Evolutionary conservation across 2,329 filamentous ascomycete genomes (phyloP).

Genomic region (Diaporthe aspalathi): DNA sequence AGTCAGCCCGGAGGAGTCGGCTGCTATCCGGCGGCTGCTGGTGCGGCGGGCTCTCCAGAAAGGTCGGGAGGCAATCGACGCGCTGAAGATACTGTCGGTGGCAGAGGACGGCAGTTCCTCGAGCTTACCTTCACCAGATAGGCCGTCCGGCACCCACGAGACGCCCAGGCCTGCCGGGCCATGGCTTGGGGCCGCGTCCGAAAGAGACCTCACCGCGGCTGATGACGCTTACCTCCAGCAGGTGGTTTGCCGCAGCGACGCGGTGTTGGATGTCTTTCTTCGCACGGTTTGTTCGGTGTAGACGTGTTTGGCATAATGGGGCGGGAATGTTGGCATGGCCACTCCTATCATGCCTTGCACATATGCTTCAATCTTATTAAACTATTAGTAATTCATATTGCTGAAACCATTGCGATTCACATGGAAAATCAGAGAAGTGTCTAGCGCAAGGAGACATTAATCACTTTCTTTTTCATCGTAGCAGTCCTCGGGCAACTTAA

Average conservation of each 20-base stretch:
- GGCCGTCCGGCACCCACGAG: no score
- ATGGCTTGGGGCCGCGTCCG: background rate
- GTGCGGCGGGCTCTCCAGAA: slow-evolving; percentile 12
- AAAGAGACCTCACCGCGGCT: background rate
- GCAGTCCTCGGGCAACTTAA: no score
- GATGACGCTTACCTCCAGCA: background rate
- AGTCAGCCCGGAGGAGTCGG: slow-evolving; percentile 1
- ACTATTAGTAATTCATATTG: background rate
- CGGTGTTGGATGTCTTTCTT: background rate
- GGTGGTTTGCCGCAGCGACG: background rate
- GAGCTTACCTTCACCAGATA: background rate
- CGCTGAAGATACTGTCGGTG: background rate
- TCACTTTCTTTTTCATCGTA: background rate
- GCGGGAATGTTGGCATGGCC: background rate
- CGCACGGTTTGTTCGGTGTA: background rate
- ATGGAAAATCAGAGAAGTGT: background rate
- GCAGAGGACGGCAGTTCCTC: background rate
- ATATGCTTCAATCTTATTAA: background rate
- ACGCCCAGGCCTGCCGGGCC: background rate
- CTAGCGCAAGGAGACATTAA: background rate
- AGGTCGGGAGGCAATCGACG: background rate
- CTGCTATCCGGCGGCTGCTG: background rate
- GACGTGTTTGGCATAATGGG: accelerated
- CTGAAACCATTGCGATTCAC: background rate
- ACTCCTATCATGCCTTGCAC: background rate